Evolutionary conservation across 1,284 basidiomycete species (phyloP), one percentile per base, ranked within the genome.

Genomic region (Rhodotorula sp.): DNA sequence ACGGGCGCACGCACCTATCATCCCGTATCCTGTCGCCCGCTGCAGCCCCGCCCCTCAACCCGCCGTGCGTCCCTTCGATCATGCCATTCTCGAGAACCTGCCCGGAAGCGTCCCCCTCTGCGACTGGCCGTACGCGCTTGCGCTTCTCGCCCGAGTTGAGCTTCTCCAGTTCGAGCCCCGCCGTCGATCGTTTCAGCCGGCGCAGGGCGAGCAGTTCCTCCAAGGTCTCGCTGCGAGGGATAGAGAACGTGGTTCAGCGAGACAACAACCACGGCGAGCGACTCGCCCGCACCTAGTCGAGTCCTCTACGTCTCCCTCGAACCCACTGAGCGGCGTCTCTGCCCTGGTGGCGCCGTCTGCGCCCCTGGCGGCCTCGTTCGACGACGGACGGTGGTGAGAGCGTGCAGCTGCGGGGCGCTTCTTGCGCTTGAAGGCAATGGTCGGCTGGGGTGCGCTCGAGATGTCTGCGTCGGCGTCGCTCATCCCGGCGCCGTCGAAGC

Each of bases 121-220:
- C 79, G 85, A 86, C 80, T 84, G 24, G 22, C 22, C n/a, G 22
- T 6, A 22, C 7, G 29, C 30, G 53, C 81, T 88, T 89, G 10
- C 80, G 82, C 36, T 44, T 44, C 77, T 93, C 92, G 2, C 94
- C 94, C 67, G 89, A 88, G 78, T 89, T 91, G 32, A 99, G 83
- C 77, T 89, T 91, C 36, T 88, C 83, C 0, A 88, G 85, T 76
- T 97, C 92, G 69, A 98, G 97, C 0, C 94, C 95, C 76, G 89
- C 86, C 15, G 86, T 81, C 74, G 76, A 69, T 3, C 87, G 88
- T 56, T 88, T 85, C 30, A 96, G 83, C 77, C 88, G 90, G 49
- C 93, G 86, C 20, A 97, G 82, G 66, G 93, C 89, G 48, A 96
- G 85, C 29, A 98, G 84, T 65, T 98, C 94, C 72, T 90, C 85